Conservation (phyloP, 2,329 filamentous ascomycete species). For the Diaporthe vaccinii region DNA sequence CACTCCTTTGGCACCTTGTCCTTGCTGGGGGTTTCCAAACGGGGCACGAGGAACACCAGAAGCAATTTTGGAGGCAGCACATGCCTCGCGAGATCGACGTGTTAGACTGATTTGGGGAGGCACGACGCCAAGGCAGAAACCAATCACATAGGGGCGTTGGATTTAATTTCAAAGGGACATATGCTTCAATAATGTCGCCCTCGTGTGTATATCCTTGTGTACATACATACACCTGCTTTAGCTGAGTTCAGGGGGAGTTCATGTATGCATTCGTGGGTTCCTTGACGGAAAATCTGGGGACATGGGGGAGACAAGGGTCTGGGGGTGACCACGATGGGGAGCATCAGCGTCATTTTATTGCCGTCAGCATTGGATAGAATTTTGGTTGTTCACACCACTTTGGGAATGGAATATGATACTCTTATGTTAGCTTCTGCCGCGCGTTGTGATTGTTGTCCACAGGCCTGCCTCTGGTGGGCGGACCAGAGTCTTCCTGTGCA, state of each 20-base stretch:
- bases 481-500: background rate
- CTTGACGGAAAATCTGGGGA: background rate
- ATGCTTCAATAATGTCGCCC: background rate
- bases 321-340: background rate
- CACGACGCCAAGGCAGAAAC: background rate
- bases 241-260: background rate
- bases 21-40: background rate
- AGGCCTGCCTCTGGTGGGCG: background rate
- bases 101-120: background rate
- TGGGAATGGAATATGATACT: background rate
- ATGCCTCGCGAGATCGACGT: background rate
- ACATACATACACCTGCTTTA: background rate
- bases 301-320: background rate
- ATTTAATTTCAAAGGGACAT: background rate
- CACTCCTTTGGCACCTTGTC: conserved; percentile 5
- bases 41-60: background rate
- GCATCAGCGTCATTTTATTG: conserved; percentile 1
- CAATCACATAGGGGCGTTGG: conserved; percentile 5
- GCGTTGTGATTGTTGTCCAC: background rate
- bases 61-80: background rate
- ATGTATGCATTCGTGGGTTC: background rate
- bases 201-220: background rate
- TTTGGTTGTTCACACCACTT: conserved; percentile 1
- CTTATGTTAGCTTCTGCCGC: background rate
- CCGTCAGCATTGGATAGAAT: conserved; percentile 8